Evolutionary conservation across 805 yeast species (phyloP).

Genomic region (Yamadazyma tumulicola): DNA sequence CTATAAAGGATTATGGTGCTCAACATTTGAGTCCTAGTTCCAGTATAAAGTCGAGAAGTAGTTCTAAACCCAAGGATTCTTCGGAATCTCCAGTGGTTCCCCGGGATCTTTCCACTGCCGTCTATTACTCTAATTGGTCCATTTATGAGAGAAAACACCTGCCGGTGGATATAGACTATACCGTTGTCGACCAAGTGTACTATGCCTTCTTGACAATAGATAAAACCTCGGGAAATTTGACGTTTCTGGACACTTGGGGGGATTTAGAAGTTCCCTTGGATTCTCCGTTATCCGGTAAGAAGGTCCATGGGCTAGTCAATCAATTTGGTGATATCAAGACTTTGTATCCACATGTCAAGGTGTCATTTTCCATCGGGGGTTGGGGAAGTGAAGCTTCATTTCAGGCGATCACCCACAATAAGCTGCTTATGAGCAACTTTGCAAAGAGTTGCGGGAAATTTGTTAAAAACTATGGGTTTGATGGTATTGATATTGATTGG

Average conservation of each 20-base stretch:
- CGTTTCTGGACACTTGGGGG: slow-evolving; percentile 61
- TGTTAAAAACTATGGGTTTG: slow-evolving; percentile 60
- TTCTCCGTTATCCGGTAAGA: slow-evolving; percentile 13
- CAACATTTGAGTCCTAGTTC: no score
- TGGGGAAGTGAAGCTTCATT: slow-evolving; percentile 50
- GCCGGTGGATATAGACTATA: slow-evolving; percentile 61
- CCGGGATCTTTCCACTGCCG: slow-evolving; percentile 18
- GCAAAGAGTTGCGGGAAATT: slow-evolving; percentile 45
- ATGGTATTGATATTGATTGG: slow-evolving; percentile 95
- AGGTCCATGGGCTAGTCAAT: slow-evolving; percentile 46
- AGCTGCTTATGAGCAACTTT: slow-evolving; percentile 39
- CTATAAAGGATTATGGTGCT: no score
- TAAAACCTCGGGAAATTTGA: slow-evolving; percentile 48
- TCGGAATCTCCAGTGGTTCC: no score
- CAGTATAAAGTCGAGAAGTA: no score
- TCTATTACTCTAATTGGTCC: slow-evolving; percentile 54
- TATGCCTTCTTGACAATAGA: slow-evolving; percentile 75
- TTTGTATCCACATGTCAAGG: slow-evolving; percentile 40
- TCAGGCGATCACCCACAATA: slow-evolving; percentile 22
- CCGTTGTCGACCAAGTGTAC: slow-evolving; percentile 60
- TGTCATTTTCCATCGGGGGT: slow-evolving; percentile 83
- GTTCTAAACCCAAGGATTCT: no score
- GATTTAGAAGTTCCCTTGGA: slow-evolving; percentile 47
- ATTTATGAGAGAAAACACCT: slow-evolving; percentile 41
- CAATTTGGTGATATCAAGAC: slow-evolving; percentile 47